Evolutionary conservation across 306 rosid genomes (phyloP).

Genomic region (Canavalia ensiformis): DNA sequence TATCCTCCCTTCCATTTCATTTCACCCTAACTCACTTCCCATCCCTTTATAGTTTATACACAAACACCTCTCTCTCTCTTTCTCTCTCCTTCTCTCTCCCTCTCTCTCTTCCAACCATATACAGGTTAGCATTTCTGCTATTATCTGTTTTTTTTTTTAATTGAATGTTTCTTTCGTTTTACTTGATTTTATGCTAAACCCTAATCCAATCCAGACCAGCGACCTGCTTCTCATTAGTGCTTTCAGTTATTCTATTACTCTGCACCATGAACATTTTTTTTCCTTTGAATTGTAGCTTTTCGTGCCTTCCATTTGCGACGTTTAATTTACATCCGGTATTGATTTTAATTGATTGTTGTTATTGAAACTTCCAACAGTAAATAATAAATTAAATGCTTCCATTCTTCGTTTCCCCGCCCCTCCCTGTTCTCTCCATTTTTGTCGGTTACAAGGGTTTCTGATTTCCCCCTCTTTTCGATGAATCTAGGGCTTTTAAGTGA

Average conservation of each 20-base stretch:
- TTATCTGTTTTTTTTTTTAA: neutral
- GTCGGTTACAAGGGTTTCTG: constrained; percentile 21
- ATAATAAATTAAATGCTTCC: neutral
- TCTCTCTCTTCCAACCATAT: constrained; percentile 29
- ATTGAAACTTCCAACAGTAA: neutral
- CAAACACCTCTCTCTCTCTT: constrained; percentile 33
- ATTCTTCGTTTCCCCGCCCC: neutral
- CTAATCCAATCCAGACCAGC: constrained; percentile 46
- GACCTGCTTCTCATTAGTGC: constrained; percentile 42
- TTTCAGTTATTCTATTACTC: neutral
- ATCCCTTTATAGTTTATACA: neutral
- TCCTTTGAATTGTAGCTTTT: neutral
- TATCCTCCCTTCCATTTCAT: neutral
- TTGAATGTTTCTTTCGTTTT: neutral
- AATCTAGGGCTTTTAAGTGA: constrained; percentile 64
- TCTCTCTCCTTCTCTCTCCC: constrained; percentile 25
- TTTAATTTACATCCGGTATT: neutral
- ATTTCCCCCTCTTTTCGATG: constrained; percentile 34
- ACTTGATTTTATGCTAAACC: constrained; percentile 46
- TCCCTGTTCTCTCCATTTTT: neutral
- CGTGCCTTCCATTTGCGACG: neutral
- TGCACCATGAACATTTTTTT: neutral
- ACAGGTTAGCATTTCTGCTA: constrained; percentile 62
- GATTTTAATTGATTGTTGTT: constrained; percentile 1
- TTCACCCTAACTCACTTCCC: neutral